Evolutionary conservation across 2,329 filamentous ascomycete genomes (phyloP), one percentile per base, ranked within the genome.

Genomic region (Penicillium sp.): DNA sequence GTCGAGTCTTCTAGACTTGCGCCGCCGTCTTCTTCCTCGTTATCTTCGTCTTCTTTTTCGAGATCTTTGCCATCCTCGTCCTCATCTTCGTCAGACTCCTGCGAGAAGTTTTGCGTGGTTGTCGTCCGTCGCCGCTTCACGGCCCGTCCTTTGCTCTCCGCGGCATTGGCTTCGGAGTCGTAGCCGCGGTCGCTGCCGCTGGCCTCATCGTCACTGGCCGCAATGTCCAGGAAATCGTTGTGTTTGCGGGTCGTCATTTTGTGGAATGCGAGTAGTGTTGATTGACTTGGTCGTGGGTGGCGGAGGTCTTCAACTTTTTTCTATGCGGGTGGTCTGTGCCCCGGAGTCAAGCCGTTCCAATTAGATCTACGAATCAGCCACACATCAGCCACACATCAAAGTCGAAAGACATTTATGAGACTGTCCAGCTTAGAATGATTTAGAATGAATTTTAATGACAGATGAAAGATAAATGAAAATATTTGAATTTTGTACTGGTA

Each of bases 21-120:
- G 48, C 49, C 54, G 44, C 58, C 47, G 21, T 58, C 51, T 40
- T 65, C 57, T 6, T 36, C 16, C 9, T 62, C 55, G 4, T 60
- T 34, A 15, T 46, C 52, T 41, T 58, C 52, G 25, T 58, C 54
- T 15, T 62, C 51, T 3, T 61, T 25, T 43, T 48, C 52, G 13
- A 55, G 25, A n/a, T 61, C 36, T 9, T 59, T 57, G 8, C 58
- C 44, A 27, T 65, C 58, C 8, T 60, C 52, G 2, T 62, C 54
- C n/a, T 53, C 46, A 4, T 68, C 66, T 75, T 87, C 52, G 75
- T 88, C 62, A 64, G 80, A 64, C 36, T 47, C 78, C 84, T 21
- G 43, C 59, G 55, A 64, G 63, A 50, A 60, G 41, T 65, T 63
- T 38, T 63, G 61, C 23, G 45, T 59, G 45, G 65, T 58, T 53